Evolutionary conservation across 495 filamentous ascomycete genomes (phyloP), one percentile per base, ranked within the genome.

Genomic region (Penicillium bovifimosum): DNA sequence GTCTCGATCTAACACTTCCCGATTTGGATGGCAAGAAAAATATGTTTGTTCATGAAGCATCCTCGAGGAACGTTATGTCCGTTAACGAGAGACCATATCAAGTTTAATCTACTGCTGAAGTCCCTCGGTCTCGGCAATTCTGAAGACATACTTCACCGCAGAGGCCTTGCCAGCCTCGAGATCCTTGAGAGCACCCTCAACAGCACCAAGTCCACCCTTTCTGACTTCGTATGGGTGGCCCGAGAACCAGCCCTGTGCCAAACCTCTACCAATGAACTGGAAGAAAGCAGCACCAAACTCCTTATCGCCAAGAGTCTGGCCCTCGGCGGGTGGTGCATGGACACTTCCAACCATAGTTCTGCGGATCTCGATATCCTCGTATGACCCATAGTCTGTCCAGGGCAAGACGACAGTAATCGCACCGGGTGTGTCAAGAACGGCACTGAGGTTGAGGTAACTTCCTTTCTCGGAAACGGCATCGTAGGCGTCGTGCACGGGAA

Each of bases 101-200:
- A 20, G 6, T 28, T n/a, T n/a, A 27, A 24, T 20, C 33, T 49
- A 44, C 43, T 48, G 47, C 43, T 41, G 33, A 1, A 55, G 55
- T 35, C 57, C 64, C 17, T 65, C 65, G 6, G 85, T 87, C 32
- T 90, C 85, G 39, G 56, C 79, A 66, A 90, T 81, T 28, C 81
- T 65, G 50, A 86, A 82, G 2, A 89, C 79, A 68, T 86, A 88
- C 62, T 90, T 90, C 0, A 80, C 70, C 13, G 76, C 86, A 47
- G 79, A 82, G 41, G 80, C 84, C 56, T 81, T 85, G 0, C 86
- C 86, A 47, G 81, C 75, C 64, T 78, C 78, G 54, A 88, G 63
- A 49, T 82, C 73, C 52, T 62, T 60, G 61, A 90, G 54, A 1
- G 64, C 84, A 0, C 66, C 62, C 65, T 85, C 65, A 9, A 89